These are phyloP conservation scores for Gilbertella persicaria DNA, from an alignment of 371 early-diverging fungal genomes.

Conservation along the genomic window DNA sequence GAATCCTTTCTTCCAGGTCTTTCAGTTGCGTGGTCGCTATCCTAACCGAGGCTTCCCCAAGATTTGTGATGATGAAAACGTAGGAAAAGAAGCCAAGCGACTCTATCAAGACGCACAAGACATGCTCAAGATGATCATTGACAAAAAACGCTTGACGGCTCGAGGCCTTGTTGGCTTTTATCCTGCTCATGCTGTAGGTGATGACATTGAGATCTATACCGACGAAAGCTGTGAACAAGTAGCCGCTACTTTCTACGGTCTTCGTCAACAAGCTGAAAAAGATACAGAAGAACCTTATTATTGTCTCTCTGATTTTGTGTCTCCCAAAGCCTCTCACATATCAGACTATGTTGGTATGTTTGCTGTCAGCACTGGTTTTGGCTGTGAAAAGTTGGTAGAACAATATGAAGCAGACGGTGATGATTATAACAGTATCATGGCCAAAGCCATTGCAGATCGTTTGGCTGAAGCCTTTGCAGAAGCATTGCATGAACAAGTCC, in stretches of 20 bases:
- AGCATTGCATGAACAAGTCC: constrained; percentile 81
- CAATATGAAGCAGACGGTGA: constrained; percentile 77
- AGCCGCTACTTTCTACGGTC: constrained; percentile 75
- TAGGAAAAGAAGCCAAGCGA: constrained; percentile 89
- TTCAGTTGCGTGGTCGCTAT: constrained; percentile 93
- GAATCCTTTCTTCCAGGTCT: constrained; percentile 97
- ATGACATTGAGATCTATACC: constrained; percentile 81
- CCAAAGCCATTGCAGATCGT: constrained; percentile 92
- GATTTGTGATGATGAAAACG: constrained; percentile 90
- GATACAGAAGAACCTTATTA: constrained; percentile 80
- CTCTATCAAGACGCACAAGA: constrained; percentile 82
- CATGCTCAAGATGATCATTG: constrained; percentile 79
- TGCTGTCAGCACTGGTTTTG: constrained; percentile 89
- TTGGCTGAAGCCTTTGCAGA: constrained; percentile 93
- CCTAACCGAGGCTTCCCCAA: constrained; percentile 95
- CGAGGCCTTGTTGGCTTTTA: constrained; percentile 84
- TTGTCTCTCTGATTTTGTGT: constrained; percentile 89
- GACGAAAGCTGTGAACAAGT: constrained; percentile 69
- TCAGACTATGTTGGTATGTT: constrained; percentile 88
- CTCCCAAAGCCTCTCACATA: constrained; percentile 73
- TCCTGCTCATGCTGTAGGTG: constrained; percentile 86
- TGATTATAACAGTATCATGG: constrained; percentile 90
- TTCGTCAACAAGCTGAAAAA: constrained; percentile 73
- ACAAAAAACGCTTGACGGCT: constrained; percentile 68
- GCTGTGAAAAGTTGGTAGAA: constrained; percentile 78